phyloP scores from a whole-genome alignment of 164 flowering plant species.

The Vitis labrusca region DNA sequence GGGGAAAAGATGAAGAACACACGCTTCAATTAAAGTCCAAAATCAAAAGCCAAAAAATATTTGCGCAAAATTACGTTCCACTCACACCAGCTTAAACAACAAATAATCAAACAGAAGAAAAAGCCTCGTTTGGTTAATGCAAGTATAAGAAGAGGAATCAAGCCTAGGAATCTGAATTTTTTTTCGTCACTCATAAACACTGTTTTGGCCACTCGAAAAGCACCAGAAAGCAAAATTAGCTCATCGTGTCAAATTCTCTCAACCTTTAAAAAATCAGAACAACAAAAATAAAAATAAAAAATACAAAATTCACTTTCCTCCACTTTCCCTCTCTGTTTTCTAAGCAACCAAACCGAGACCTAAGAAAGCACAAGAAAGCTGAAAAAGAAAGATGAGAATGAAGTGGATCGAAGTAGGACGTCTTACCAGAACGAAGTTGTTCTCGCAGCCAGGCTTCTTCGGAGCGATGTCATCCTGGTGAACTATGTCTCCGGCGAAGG shows the following conservation, averaged over 20 bases:
- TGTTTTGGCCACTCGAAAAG: too few species aligned
- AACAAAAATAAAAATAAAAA: not conserved
- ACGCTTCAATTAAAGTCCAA: not conserved
- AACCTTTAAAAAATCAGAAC: too few species aligned
- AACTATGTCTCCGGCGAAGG: slow-evolving; percentile 42
- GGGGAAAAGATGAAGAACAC: not conserved
- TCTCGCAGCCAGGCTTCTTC: slow-evolving; percentile 40
- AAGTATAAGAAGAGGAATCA: too few species aligned
- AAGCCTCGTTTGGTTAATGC: too few species aligned
- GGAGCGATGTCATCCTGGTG: slow-evolving; percentile 43
- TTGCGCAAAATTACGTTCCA: too few species aligned
- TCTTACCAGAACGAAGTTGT: slow-evolving; percentile 44
- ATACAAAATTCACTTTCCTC: not conserved
- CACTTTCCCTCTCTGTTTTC: slow-evolving; percentile 6
- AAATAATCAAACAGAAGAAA: too few species aligned
- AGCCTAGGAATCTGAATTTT: too few species aligned
- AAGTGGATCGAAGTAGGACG: not conserved
- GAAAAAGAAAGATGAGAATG: not conserved
- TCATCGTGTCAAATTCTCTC: too few species aligned
- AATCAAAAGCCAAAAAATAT: not conserved
- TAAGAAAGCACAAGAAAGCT: not conserved
- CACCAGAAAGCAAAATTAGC: too few species aligned
- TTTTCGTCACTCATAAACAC: too few species aligned
- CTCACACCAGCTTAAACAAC: too few species aligned
- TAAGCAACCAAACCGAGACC: slow-evolving; percentile 7